Base-by-base conservation (phyloP, 495 filamentous ascomycete genomes). In the Penicillium robsamsonii region DNA sequence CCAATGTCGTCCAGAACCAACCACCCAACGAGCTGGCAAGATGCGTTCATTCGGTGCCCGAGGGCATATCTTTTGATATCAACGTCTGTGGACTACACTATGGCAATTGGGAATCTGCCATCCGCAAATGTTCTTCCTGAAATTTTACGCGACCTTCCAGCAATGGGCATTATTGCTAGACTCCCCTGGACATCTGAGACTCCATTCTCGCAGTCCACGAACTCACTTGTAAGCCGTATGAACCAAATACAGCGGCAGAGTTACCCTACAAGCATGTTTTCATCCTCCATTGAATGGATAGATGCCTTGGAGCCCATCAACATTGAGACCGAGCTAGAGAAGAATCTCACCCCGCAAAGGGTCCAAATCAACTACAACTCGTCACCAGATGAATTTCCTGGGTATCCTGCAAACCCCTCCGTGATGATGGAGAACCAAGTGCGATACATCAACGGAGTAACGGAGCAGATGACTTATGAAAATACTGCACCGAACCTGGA, bases 21-120 rank as follows among this genome's bases (percentile, higher is more conserved):
- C 9, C 57, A 60, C 9, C 63, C 63, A 13, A 64, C 57, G 11
- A 64, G 55, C 47, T 73, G 70, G 70, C 46, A 64, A 20, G 70
- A 71, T 17, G 69, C 70, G 0, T 73, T 68, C 41, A 38, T 71
- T 1, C 56, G 54, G 17, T 68, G 58, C 35, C 70, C 70, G 1
- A 67, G 70, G 8, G 70, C 69, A 2, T 73, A 73, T 44, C 59
- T 73, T 11, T 57, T 70, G 17, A 71, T 73, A 29, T 73, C 69
- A 0, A 71, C 61, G 1, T 63, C 59, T 0, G 65, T 73, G 5
- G 70, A 73, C 24, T 70, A 70, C 33, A 64, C 61, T 27, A 50
- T 73, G 5, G 49, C 70, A 1, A 52, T 66, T 9, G 69, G 69
- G 1, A 51, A 63, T 15, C 29, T 73, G 2, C 70, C 69, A 11